A percentile compares a stretch with the other conserved stretches of the same genome.
These are phyloP conservation scores for Diplodia scrobiculata DNA, from an alignment of 2,329 filamentous ascomycete genomes.

Conservation along the genomic window DNA sequence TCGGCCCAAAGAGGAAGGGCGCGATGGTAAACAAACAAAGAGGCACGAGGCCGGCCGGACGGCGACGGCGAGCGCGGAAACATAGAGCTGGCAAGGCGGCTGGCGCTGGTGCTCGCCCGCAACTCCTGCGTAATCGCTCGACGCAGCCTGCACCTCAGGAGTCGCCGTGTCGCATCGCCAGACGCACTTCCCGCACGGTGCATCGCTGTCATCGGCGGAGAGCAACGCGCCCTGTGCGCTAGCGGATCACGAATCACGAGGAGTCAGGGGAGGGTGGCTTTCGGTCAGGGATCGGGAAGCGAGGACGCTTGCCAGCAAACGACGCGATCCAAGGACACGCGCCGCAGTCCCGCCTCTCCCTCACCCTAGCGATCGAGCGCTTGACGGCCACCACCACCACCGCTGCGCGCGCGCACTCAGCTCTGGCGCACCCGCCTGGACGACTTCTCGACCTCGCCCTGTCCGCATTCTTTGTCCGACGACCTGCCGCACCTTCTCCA, in stretches of 20 bases:
- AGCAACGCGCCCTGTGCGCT: slow-evolving; percentile 1
- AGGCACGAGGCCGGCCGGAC: background rate
- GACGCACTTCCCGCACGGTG: slow-evolving; percentile 10
- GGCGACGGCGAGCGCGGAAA: background rate
- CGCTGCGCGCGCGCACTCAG: slow-evolving; percentile 16
- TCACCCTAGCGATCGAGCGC: slow-evolving; percentile 19
- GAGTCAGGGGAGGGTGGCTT: slow-evolving; percentile 14
- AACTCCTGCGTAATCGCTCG: background rate
- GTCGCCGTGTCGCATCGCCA: slow-evolving; percentile 26
- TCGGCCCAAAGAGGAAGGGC: slow-evolving; percentile 19
- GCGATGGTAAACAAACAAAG: slow-evolving; percentile 24
- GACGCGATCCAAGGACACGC: slow-evolving; percentile 23
- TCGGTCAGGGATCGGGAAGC: slow-evolving; percentile 22
- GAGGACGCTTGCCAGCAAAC: slow-evolving; percentile 24
- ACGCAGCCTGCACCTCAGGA: slow-evolving; percentile 28
- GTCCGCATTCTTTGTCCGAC: slow-evolving; percentile 26
- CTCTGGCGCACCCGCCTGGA: slow-evolving; percentile 8
- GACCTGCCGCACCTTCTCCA: background rate
- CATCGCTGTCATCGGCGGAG: slow-evolving; percentile 10
- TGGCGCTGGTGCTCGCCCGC: background rate
- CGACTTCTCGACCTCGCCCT: slow-evolving; percentile 12
- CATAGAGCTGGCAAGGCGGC: background rate
- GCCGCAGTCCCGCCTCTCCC: slow-evolving; percentile 19
- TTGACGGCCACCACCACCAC: slow-evolving; percentile 16
- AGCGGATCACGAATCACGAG: slow-evolving; percentile 20